Base-by-base conservation (phyloP, 495 filamentous ascomycete genomes). In the Hypoxylon subgilvum region DNA sequence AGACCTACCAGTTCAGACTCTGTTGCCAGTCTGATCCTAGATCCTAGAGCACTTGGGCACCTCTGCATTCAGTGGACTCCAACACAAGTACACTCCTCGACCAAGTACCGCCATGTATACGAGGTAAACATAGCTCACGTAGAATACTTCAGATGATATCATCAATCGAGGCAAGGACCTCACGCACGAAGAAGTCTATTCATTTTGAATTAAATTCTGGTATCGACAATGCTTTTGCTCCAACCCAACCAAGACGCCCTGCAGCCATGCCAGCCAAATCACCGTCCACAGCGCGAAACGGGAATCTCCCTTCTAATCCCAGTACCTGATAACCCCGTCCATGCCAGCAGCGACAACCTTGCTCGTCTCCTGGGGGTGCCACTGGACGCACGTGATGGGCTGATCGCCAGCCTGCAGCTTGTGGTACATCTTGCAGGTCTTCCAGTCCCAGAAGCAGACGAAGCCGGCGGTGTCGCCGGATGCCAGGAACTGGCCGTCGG, bases 381-480 rank as follows among this genome's bases (percentile, higher is more conserved):
- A 98, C 72, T 88, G 87, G 39, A 91, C 77, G 63, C 86, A 89
- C 41, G 89, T 90, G 35, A 96, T 83, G 10, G 93, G 84, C 4
- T 87, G 85, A 36, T 89, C 87, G 47, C 86, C 84, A 2, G 90
- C 92, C 72, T 87, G 78, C 47, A 98, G 83, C 83, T 97, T 97
- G 73, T 94, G 89, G 72, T 88, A 96, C 90, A 98, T 90, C 75
- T 96, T 97, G 66, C 92, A 91, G 30, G 91, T 96, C 84, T 97
- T 98, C 86, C 90, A 97, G 72, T 97, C 93, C 92, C 92, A 98
- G 76, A 96, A 96, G 72, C 90, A 96, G 36, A 93, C 86, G 63
- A 82, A 96, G 17, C 94, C 94, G 31, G 80, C 91, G 31, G 80
- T 87, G 70, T 97, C 95, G 48, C 94, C 94, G 27, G 82, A 87